phyloP scores from a whole-genome alignment of 2,329 filamentous ascomycete species.

The Epichloe festucae region DNA sequence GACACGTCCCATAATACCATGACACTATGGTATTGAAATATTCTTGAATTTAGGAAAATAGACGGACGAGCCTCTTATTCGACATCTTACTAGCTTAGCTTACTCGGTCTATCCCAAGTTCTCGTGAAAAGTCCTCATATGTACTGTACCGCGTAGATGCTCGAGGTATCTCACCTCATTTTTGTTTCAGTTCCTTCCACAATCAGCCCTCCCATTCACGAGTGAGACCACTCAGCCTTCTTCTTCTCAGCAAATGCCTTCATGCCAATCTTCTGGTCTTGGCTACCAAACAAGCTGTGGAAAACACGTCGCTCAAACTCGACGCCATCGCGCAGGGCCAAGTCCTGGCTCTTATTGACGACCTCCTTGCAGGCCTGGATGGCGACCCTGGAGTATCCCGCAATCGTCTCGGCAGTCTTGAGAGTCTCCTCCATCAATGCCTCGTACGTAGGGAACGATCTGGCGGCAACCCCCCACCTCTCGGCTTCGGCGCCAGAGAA shows the following conservation, averaged over 20 bases:
- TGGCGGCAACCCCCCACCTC: slow-evolving; percentile 86
- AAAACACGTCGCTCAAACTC: slow-evolving; percentile 92
- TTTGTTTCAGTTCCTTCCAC: too few relatives aligned
- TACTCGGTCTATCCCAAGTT: too few relatives aligned
- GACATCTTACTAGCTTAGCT: too few relatives aligned
- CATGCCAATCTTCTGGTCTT: slow-evolving; percentile 97
- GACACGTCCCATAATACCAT: too few relatives aligned
- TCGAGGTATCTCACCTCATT: not conserved
- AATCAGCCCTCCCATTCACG: slow-evolving; percentile 30
- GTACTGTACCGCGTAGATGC: not conserved
- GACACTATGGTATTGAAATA: too few relatives aligned
- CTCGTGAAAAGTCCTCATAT: too few relatives aligned
- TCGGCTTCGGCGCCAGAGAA: slow-evolving; percentile 77
- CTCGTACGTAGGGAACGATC: slow-evolving; percentile 66
- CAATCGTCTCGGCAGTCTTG: slow-evolving; percentile 79
- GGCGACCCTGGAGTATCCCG: slow-evolving; percentile 73
- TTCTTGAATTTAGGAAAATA: too few relatives aligned
- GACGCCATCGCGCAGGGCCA: slow-evolving; percentile 75
- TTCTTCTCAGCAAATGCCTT: slow-evolving; percentile 90
- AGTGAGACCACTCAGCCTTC: slow-evolving; percentile 80
- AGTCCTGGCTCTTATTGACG: slow-evolving; percentile 97
- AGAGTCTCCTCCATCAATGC: slow-evolving; percentile 70
- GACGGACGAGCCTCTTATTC: too few relatives aligned
- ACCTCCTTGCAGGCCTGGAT: slow-evolving; percentile 89
- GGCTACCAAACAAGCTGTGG: slow-evolving; percentile 82